phyloP scores from a whole-genome alignment of 257 asterid genomes.

The Solanum neorickii region DNA sequence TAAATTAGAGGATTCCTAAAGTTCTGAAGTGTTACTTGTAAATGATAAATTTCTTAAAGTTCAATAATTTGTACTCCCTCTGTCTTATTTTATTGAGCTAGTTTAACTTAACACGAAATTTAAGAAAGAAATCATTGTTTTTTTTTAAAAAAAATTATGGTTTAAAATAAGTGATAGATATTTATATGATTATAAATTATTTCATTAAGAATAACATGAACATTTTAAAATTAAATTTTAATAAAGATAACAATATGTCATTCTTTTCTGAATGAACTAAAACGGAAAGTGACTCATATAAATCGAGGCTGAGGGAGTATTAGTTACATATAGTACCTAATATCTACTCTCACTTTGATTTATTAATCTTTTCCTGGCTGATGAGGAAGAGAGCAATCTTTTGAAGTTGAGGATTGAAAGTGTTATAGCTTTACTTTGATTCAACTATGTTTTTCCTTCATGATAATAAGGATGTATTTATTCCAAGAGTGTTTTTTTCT shows the following conservation, averaged over 20 bases:
- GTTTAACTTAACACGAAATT: too few species aligned
- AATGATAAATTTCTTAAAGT: background rate
- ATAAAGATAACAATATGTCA: too few species aligned
- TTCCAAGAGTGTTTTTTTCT: background rate
- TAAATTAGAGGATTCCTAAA: background rate
- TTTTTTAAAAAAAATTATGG: too few species aligned
- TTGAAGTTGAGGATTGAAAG: constrained; percentile 41
- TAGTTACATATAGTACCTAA: background rate
- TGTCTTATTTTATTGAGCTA: too few species aligned
- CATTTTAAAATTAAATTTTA: too few species aligned
- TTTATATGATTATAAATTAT: too few species aligned
- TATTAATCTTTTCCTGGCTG: constrained; percentile 29
- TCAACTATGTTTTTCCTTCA: background rate
- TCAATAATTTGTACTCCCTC: background rate
- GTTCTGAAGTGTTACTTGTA: background rate
- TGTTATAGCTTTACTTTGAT: constrained; percentile 29
- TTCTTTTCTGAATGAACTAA: too few species aligned
- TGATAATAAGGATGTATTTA: background rate
- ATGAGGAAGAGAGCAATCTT: constrained; percentile 46
- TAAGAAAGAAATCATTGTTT: too few species aligned
- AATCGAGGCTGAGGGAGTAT: too few species aligned
- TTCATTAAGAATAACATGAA: too few species aligned
- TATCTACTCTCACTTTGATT: background rate
- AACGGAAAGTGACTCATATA: too few species aligned
- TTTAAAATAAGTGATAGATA: too few species aligned